phyloP scores from a whole-genome alignment of 2,329 filamentous ascomycete genomes.

The Aspergillus quadrilineatus region DNA sequence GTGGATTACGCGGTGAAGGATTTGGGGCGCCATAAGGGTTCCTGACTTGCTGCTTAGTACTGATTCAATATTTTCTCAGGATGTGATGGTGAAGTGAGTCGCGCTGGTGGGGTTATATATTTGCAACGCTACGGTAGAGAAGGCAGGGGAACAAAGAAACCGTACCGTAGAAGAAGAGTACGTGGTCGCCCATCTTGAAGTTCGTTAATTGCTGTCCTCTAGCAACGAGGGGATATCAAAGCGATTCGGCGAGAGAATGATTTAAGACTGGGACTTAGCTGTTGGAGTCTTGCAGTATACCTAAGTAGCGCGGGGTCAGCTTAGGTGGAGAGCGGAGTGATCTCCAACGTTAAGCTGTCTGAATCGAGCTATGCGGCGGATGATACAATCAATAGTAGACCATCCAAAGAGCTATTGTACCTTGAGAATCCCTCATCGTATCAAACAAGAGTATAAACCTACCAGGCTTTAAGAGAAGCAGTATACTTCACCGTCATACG shows the following conservation, averaged over 20 bases:
- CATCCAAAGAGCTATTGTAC: no score
- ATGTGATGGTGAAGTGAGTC: background rate
- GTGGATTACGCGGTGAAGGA: conserved; percentile 84
- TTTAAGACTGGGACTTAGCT: no score
- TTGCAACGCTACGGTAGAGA: background rate
- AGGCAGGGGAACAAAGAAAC: background rate
- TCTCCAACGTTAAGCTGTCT: background rate
- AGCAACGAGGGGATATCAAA: no score
- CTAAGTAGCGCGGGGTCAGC: background rate
- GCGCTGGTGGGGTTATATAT: background rate
- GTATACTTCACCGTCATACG: no score
- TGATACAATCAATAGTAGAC: background rate
- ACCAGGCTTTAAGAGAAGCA: background rate
- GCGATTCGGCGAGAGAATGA: no score
- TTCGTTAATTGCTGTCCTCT: background rate
- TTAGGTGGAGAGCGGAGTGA: background rate
- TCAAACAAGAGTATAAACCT: no score
- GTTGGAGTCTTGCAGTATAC: no score
- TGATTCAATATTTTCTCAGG: background rate
- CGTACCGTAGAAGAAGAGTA: conserved; percentile 65
- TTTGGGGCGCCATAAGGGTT: conserved; percentile 76
- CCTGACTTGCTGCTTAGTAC: conserved; percentile 32
- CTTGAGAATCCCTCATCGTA: no score
- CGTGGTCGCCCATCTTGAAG: conserved; percentile 47
- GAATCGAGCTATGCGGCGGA: background rate